Percentiles rank a stretch among this genome's conserved stretches.
phyloP scores from a whole-genome alignment of 1,139 yeast genomes.

The Tardiomyces digboiensis region DNA sequence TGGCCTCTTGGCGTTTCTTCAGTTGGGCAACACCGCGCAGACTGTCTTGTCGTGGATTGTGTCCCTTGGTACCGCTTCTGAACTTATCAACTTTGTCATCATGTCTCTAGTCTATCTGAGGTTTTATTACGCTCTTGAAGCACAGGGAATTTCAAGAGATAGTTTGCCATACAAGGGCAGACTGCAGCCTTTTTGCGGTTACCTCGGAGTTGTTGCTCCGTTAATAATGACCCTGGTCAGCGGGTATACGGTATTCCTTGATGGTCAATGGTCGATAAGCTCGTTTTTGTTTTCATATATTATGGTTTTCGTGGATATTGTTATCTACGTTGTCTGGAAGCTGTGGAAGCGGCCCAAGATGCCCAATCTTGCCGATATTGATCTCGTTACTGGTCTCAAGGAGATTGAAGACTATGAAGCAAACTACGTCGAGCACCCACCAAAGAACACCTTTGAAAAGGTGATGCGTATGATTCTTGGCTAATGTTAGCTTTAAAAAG shows the following conservation, averaged over 20 bases:
- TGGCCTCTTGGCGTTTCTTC: slow-evolving; percentile 44
- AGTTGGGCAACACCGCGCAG: slow-evolving; percentile 48
- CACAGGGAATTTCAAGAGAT: slow-evolving; percentile 47
- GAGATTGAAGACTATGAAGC: slow-evolving; percentile 39
- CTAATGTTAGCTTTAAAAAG: too few species aligned
- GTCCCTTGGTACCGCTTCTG: slow-evolving; percentile 70
- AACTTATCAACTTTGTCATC: slow-evolving; percentile 58
- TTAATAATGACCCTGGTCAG: slow-evolving; percentile 54
- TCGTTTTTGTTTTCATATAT: slow-evolving; percentile 59
- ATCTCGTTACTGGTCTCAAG: slow-evolving; percentile 42
- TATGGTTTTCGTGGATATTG: slow-evolving; percentile 55
- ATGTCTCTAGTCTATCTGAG: slow-evolving; percentile 54
- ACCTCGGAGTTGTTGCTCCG: slow-evolving; percentile 33
- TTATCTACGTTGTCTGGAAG: slow-evolving; percentile 49
- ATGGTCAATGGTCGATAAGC: slow-evolving; percentile 51
- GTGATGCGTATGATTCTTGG: slow-evolving; percentile 3
- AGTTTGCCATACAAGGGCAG: slow-evolving; percentile 45
- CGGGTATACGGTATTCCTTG: slow-evolving; percentile 59
- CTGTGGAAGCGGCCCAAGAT: slow-evolving; percentile 41
- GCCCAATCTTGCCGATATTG: slow-evolving; percentile 42
- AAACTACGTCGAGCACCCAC: slow-evolving; percentile 8
- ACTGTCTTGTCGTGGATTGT: slow-evolving; percentile 69
- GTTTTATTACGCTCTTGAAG: slow-evolving; percentile 53
- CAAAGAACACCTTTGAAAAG: slow-evolving; percentile 8
- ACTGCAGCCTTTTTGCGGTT: slow-evolving; percentile 49